Conservation (phyloP, 306 rosid genomes). For the Fragaria vesca region DNA sequence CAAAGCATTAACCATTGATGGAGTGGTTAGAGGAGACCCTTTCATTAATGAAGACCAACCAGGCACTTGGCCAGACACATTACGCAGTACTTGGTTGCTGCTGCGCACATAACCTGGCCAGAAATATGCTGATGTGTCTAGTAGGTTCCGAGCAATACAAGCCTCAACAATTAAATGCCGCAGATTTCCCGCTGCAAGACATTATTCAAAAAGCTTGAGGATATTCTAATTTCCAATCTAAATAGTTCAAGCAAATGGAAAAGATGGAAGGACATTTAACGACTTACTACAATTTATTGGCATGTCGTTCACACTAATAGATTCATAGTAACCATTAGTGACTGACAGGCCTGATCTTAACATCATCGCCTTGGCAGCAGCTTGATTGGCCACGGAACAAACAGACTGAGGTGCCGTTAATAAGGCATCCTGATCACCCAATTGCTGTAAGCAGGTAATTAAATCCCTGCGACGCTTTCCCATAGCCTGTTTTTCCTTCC, state of each 20-base stretch:
- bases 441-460: conserved; percentile 65
- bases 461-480: conserved; percentile 66
- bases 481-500: conserved; percentile 45
- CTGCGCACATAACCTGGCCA: conserved; percentile 91
- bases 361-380: conserved; percentile 84
- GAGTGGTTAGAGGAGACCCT: conserved; percentile 65
- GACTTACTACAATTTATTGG: conserved; percentile 69
- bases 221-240: conserved; percentile 5
- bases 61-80: conserved; percentile 49
- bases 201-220: conserved; percentile 23
- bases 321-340: conserved; percentile 46
- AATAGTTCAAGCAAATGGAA: conserved; percentile 22
- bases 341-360: conserved; percentile 60
- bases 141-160: conserved; percentile 72
- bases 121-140: conserved; percentile 77
- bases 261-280: conserved; percentile 28
- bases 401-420: conserved; percentile 66
- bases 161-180: conserved; percentile 93
- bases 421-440: conserved; percentile 71
- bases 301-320: conserved; percentile 52
- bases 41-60: conserved; percentile 87
- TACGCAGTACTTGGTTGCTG: conserved; percentile 58
- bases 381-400: conserved; percentile 69
- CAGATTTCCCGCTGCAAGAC: conserved; percentile 77
- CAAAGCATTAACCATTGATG: conserved; percentile 58